Evolutionary conservation across 106 monocot species (phyloP), one percentile per base, ranked within the genome.

Genomic region (Dioscorea zingiberensis): DNA sequence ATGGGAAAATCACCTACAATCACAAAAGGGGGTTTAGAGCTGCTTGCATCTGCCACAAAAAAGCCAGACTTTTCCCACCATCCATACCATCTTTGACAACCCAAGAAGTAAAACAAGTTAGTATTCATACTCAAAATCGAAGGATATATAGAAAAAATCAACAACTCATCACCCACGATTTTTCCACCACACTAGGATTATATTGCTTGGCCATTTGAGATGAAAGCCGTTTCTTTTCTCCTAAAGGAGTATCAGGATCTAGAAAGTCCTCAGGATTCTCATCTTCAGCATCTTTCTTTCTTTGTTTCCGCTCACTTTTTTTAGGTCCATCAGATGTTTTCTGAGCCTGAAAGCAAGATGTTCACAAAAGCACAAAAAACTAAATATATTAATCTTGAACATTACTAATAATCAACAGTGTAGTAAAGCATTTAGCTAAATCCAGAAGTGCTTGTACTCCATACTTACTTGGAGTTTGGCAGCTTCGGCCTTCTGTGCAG

Each of bases 181-280:
- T 98, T 66, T 98, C 98, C 47, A 98, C 98, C 13, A 69, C 80
- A 72, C 38, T 80, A 2, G 98, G 98, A 74, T 60, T 98, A 74
- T 98, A 98, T 68, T 98, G 88, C 68, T 93, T 98, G 1, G 98
- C 89, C 89, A 98, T 84, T 58, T 82, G 77, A 78, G 19, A 67
- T 21, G 98, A 89, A 25, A 93, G 98, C 12, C 48, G 73, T 51
- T 98, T 98, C 70, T 98, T 98, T 63, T 89, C 76, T 58, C 98
- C 98, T 65, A 26, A 2, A 63, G 71, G 71, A 24, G 98, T 98
- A 19, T 75, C 70, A 46, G 86, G 98, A 29, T 98, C 89, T 28
- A 89, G 14, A 70, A 86, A 98, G 69, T 86, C 98, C 27, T 83
- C 77, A 17, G 77, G 62, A 74, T 89, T 89, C 56, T 89, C 98